Base-by-base conservation (phyloP, 768 basidiomycete species). In the Amanita jacksonii region DNA sequence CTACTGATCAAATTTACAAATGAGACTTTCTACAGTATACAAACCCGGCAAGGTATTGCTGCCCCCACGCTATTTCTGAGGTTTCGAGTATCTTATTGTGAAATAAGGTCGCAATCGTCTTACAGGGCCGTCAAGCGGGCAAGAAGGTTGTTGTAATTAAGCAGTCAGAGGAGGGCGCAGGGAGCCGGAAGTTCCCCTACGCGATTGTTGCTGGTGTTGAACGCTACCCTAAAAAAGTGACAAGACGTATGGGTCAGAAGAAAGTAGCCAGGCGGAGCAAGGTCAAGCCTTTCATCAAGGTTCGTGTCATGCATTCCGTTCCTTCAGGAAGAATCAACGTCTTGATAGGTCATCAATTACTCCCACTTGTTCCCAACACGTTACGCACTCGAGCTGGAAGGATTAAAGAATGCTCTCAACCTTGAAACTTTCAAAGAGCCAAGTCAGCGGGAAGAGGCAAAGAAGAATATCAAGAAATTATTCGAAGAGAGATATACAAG, bases 271-370 rank as follows among this genome's bases (percentile, higher is more conserved):
- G 74, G 70, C 77, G 96, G 71, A 91, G 81, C 71, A 94, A 92
- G 70, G 84, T 99, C 68, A 99, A 99, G 79, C 96, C 96, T 54
- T 99, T 99, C 69, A 91, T 99, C 77, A 98, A 99, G 81, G 93
- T 91, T 55, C 55, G 76, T 51, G 12, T 22, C 30, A 15, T 31
- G 22, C 25, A 6, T 15, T 10, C 18, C 23, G 10, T 10, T 27
- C 4, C 12, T 22, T 6, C 27, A 23, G 27, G 19, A 22, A 20
- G 15, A 31, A 16, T 23, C 22, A 9, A 7, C 9, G 16, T 19
- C 38, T 19, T 41, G 33, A 20, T 28, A 94, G 92, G 73, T 82
- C 47, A 67, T 98, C 67, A 99, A 99, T 80, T 98, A 98, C 76
- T 89, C 91, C 47, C 96, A 99, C 69, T 76, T 99, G 51, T 94